Base-by-base conservation (phyloP, 305 asterid species). In the Ruellia speciosa region DNA sequence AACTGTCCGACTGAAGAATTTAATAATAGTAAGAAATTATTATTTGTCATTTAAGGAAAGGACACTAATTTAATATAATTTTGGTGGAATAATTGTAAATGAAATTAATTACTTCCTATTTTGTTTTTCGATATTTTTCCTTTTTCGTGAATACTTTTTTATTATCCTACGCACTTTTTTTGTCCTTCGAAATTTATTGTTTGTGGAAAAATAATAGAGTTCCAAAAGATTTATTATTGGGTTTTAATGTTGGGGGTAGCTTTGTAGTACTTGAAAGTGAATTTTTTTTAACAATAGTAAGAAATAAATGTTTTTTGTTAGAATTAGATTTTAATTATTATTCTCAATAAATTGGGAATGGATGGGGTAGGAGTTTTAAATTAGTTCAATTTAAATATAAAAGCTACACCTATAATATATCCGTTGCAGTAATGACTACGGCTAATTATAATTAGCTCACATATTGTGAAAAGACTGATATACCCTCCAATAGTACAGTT, bases 31-130 rank as follows among this genome's bases (percentile, higher is more conserved):
- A 58, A 69, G 76, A 72, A 72, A 76, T 72, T 67, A 77, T 66
- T 72, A 66, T 69, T 75, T 76, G 54, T 69, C 72, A 70, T 69
- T 69, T 66, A 76, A 76, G 67, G 58, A 72, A 76, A 69, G 72
- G 76, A 66, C 76, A 66, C 65, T 63, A 64, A 66, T 66, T 72
- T 76, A 66, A 54, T 66, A 49, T 70, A 63, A 62, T 63, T 75
- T 75, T 67, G 76, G 76, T 67, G 74, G 74, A 72, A 76, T 72
- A 64, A 67, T 69, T 66, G 59, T 72, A 69, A 66, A 66, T 69
- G 65, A 18, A 54, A 67, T 68, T 28, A 63, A 71, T 75, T 64
- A 37, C 62, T 69, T 31, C 43, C 72, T n/a, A 14, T 43, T 43
- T 69, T 73, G 69, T 69, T 73, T 17, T 24, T 24, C 37, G 35